Evolutionary conservation across 1,139 yeast species (phyloP).

Genomic region (Taiozyma onychis): DNA sequence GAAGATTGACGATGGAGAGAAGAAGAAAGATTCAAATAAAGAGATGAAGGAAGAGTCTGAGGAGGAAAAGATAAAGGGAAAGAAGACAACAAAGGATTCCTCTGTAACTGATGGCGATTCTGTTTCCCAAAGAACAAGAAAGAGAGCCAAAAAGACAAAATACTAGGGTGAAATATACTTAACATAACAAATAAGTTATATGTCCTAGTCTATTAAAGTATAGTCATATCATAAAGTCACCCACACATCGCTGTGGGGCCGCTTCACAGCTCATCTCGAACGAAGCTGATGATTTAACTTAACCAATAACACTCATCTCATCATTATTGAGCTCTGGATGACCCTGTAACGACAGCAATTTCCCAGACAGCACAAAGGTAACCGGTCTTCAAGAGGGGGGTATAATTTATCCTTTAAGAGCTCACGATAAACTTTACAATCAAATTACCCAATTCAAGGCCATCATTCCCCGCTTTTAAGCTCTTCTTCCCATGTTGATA

Average conservation of each 20-base stretch:
- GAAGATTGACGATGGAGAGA: background rate
- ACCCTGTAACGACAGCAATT: slow-evolving; percentile 71
- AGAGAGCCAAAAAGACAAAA: background rate
- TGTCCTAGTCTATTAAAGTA: background rate
- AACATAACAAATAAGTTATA: too few relatives aligned
- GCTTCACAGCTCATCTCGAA: background rate
- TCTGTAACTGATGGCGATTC: background rate
- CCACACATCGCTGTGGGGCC: background rate
- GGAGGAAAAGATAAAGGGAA: too few relatives aligned
- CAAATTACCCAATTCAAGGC: slow-evolving; percentile 24
- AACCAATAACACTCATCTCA: slow-evolving; percentile 20
- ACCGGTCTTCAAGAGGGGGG: background rate
- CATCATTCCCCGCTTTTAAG: slow-evolving; percentile 24
- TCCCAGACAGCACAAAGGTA: slow-evolving; percentile 14
- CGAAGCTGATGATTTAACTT: background rate
- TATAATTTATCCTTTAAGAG: background rate
- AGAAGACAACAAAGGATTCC: background rate
- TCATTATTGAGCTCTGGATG: slow-evolving; percentile 73
- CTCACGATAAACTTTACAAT: slow-evolving; percentile 27
- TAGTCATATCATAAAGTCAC: too few relatives aligned
- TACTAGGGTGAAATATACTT: too few relatives aligned
- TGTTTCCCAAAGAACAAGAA: background rate
- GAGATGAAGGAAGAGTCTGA: background rate
- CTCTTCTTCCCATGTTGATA: slow-evolving; percentile 18
- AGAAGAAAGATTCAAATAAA: background rate